Evolutionary conservation across 495 filamentous ascomycete species (phyloP), one percentile per base, ranked within the genome.

Genomic region (Xylaria curta): DNA sequence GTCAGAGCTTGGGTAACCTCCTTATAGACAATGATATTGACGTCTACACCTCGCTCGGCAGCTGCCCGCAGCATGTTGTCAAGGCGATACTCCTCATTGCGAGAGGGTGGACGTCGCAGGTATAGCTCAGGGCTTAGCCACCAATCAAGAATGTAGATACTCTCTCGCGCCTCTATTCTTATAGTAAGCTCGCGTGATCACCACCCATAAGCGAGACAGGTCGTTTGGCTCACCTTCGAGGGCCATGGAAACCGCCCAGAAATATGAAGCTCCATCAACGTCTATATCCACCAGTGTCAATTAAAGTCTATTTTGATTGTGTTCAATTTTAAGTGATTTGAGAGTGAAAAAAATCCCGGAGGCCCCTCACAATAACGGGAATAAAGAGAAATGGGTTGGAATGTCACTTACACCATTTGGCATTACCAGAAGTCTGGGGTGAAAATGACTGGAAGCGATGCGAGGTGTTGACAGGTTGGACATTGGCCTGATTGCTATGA

Each of bases 11-110:
- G 91, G 1, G 92, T 89, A 17, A 94, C 94, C 82, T 98, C 95
- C 83, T 98, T 98, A 84, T 98, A 98, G 19, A 98, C 94, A 66
- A 97, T 95, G 60, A 98, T 87, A 73, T 96, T 93, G 71, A 98
- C 85, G 61, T 90, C 88, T 31, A 98, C 95, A 28, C 95, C 95
- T 63, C 95, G 90, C 81, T 94, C 87, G 38, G 95, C 95, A 4
- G 95, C 95, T 56, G 91, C 91, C 75, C 91, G 86, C 47, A 98
- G 88, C 93, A 98, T 93, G 12, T 90, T 89, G 80, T 98, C 95
- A 54, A 98, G 82, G 1, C 95, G 92, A 78, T 97, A 98, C 68
- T 91, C 85, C 76, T 95, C 89, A 81, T 96, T 92, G 75, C 88
- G 87, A 13, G 91, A 88, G 7, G 95, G 94, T 10, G 95, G 95